Base-by-base conservation (phyloP, 2,329 filamentous ascomycete species). In the Lachnellula willkommii region DNA sequence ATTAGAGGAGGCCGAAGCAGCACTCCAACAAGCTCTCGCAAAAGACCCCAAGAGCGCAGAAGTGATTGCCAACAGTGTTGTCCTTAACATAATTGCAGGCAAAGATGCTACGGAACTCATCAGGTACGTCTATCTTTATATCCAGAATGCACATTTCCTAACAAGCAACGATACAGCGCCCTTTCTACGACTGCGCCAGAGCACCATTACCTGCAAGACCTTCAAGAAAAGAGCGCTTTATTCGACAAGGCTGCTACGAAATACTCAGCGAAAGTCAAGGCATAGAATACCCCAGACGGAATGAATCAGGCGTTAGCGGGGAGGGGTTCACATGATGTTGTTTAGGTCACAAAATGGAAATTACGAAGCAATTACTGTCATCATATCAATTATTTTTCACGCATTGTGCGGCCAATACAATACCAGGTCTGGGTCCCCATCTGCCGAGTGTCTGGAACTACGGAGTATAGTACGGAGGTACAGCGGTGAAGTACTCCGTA, bases 181-280 rank as follows among this genome's bases (percentile, higher is more conserved):
- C 73, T 88, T 35, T 75, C 81, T 71, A 79, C 78, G 52, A 74
- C 75, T 15, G 80, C 87, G 53, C 80, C 86, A 26, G 74, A 85
- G 52, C 91, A 96, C 72, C 75, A 82, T 36, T 77, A 94, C 59
- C 71, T 96, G 55, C 70, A 73, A 42, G 92, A 96, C 65, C 74
- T 95, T 65, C 79, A 84, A 67, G 89, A 90, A 74, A 97, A 96
- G 85, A 90, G 84, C 71, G 81, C 79, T n/a, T 74, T 91, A 56
- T 97, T 97, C 69, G 90, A 95, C 71, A 85, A 85, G 66, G 92
- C 92, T 12, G 89, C 89, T 20, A 79, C 83, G 26, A 97, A 95
- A 75, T 97, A 94, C 73, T 86, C 83, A 63, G 82, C 92, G 36
- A 96, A 93, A 77, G 90, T 90, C 46, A 56, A 62, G 26, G 59